phyloP scores from a whole-genome alignment of 257 asterid genomes.

The Nicotiana sylvestris region DNA sequence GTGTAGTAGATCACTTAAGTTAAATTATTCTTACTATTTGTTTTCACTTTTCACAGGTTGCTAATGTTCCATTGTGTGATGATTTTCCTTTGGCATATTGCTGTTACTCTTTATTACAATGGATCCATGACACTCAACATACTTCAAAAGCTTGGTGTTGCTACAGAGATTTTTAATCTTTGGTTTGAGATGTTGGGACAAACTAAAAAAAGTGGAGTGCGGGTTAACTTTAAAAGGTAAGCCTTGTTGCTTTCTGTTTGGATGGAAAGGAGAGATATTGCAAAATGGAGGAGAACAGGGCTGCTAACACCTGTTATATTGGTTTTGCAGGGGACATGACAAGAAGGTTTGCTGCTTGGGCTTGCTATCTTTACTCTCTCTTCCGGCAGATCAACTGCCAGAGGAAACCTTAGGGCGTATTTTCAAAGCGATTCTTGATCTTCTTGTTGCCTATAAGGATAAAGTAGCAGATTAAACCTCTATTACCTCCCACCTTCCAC shows the following conservation, averaged over 20 bases:
- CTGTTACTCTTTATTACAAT: slow-evolving; percentile 92
- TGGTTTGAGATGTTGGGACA: slow-evolving; percentile 97
- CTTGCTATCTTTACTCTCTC: slow-evolving; percentile 85
- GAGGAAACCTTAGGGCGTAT: neutral
- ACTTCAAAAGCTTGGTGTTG: slow-evolving; percentile 84
- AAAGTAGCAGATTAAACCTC: slow-evolving; percentile 24
- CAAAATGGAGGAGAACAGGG: too few relatives aligned
- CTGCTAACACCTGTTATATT: neutral
- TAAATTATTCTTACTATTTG: neutral
- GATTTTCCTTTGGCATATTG: slow-evolving; percentile 48
- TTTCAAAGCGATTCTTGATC: neutral
- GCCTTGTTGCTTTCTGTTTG: neutral
- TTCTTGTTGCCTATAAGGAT: neutral
- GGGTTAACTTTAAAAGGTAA: slow-evolving; percentile 78
- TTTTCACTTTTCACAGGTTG: neutral
- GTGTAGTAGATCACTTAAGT: too few relatives aligned
- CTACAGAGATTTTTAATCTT: slow-evolving; percentile 81
- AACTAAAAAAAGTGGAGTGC: slow-evolving; percentile 74
- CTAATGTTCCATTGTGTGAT: slow-evolving; percentile 10
- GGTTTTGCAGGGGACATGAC: slow-evolving; percentile 81
- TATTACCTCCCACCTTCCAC: neutral
- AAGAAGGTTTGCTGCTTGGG: slow-evolving; percentile 97
- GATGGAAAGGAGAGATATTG: neutral
- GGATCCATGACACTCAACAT: slow-evolving; percentile 62
- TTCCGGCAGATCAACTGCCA: slow-evolving; percentile 46